Base-by-base conservation (phyloP, 1,139 yeast species). In the Debaryomyces udenii region DNA sequence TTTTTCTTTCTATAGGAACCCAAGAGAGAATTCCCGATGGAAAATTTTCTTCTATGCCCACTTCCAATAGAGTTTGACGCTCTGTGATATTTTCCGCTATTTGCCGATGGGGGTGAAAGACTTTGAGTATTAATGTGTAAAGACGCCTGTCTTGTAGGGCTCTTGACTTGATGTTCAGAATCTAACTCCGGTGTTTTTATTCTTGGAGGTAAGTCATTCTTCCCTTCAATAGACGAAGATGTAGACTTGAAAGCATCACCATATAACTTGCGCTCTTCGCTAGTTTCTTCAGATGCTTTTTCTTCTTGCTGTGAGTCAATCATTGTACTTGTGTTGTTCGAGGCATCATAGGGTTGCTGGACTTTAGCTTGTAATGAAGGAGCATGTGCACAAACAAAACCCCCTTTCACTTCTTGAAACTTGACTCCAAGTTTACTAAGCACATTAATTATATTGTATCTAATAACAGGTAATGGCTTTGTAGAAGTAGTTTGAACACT, bases 401-500 rank as follows among this genome's bases (percentile, higher is more conserved):
- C 99, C 42, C 98, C 98, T 56, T 86, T 86, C 17, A 93, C 96
- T 63, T 93, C 99, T 49, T 83, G 86, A 59, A 79, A 91, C 49
- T 82, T 81, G 35, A 93, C 94, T 16, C 90, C 91, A 56, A 89
- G 70, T 49, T 81, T 81, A 27, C 81, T 82, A 59, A 93, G 75
- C 1, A 87, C 94, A 24, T 82, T 78, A 26, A 93, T 86, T 37
- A 93, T 83, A 57, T 87, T 91, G 55, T 86, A 81, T 44, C 98
- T 81, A 44, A 93, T 91, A 47, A 87, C 88, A 7, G 95, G 93
- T 43, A 93, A 73, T 16, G 96, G 91, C 55, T 90, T 90, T 4
- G 96, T 88, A 2, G 97, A 89, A 0, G 99, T 93, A 1, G 96
- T 87, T 64, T 90, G 97, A 34, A 91, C 98, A 48, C 94, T 84